Base-by-base conservation (phyloP, 2,329 filamentous ascomycete species). In the Emergomyces pasteurianus region DNA sequence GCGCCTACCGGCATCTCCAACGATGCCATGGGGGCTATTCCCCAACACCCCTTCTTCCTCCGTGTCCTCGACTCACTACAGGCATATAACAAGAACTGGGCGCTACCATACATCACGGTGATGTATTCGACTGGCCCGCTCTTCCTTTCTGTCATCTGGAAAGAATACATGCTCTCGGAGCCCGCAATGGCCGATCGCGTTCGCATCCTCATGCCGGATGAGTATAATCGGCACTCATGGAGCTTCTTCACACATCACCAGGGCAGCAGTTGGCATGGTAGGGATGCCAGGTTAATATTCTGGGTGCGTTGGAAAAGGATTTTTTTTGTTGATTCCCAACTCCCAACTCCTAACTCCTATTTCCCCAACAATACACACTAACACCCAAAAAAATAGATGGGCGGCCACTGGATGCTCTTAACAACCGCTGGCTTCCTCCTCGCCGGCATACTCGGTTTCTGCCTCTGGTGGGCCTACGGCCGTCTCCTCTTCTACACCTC, bases 91-190 rank as follows among this genome's bases (percentile, higher is more conserved):
- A 80, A 83, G 62, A 83, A 82, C 64, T 92, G 88, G 87, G 69
- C 84, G 46, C 71, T 86, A 63, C 82, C 85, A 18, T 90, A 92
- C 72, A 86, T 89, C 68, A 89, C 86, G 28, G 86, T 92, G 67
- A 92, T 92, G 89, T 86, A 87, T 54, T 85, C 84, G 10, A 89
- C 89, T 0, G 88, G 88, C 0, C 88, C 88, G 0, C 77, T 92
- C 36, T 92, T 90, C 76, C 74, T 92, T 53, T 89, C 84, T 60
- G 82, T 91, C 47, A 81, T 89, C 62, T 88, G 88, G 86, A 85
- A 88, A 69, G 84, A 89, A 71, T 91, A 88, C 72, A 84, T 85
- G 71, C 78, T 80, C 40, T 67, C 71, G 7, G 67, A 71, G 28
- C 72, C 75, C 1, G 67, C 69, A 50, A 74, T 74, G 52, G 50